Evolutionary conservation across 2,329 filamentous ascomycete species (phyloP).

Genomic region (Ceratocystis lukuohia): DNA sequence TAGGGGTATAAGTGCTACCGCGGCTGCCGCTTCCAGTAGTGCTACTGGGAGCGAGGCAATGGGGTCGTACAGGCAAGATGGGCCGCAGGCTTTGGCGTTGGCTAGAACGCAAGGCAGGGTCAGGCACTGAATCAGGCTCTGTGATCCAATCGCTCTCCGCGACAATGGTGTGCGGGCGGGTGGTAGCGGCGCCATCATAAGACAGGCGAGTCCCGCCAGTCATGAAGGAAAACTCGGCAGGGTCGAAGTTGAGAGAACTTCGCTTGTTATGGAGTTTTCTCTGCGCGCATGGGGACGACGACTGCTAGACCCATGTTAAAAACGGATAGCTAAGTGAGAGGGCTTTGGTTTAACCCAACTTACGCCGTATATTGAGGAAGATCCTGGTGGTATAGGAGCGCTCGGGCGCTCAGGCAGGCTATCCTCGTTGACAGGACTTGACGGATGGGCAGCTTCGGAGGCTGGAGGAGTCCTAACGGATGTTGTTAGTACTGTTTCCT

Average conservation of each 20-base stretch:
- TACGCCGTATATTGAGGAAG: neutral
- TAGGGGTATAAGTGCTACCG: neutral
- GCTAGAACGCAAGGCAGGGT: neutral
- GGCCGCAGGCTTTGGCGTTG: neutral
- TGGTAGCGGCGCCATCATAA: neutral
- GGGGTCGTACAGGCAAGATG: neutral
- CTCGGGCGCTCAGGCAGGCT: conserved; percentile 7
- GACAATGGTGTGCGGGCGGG: neutral
- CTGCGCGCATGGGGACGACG: neutral
- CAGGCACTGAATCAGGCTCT: conserved; percentile 5
- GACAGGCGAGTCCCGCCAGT: conserved; percentile 6
- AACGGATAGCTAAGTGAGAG: neutral
- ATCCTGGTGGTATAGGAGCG: conserved; percentile 6
- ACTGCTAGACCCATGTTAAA: neutral
- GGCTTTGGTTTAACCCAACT: neutral
- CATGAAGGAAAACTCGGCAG: conserved; percentile 4
- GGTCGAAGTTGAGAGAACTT: conserved; percentile 10
- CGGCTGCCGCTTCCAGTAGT: neutral
- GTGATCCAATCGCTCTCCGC: conserved; percentile 17
- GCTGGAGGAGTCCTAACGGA: neutral
- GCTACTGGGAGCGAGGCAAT: neutral
- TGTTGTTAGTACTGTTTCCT: neutral
- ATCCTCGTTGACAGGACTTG: neutral
- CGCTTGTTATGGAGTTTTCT: neutral
- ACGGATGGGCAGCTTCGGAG: neutral